Conservation (phyloP, 2,329 filamentous ascomycete genomes). For the Magnaporthiopsis rhizophila region DNA sequence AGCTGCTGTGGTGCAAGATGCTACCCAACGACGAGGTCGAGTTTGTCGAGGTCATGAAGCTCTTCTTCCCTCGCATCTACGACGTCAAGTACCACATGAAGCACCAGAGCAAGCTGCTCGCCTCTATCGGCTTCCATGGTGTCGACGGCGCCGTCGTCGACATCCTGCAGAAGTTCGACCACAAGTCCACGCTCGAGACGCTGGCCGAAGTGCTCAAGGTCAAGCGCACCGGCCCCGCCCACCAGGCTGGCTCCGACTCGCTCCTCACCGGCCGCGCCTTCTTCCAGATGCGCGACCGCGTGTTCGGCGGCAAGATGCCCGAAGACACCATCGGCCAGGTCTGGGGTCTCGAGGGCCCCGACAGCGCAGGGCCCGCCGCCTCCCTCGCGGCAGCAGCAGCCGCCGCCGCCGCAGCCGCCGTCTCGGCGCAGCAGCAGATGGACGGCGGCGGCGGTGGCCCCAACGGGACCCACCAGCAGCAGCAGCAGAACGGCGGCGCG, state of each 20-base stretch:
- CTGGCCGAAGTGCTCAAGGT: conserved; percentile 90
- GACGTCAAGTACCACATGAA: conserved; percentile 98
- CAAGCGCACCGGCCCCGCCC: conserved; percentile 76
- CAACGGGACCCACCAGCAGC: conserved; percentile 22
- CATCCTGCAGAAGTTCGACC: conserved; percentile 76
- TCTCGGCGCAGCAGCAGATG: conserved; percentile 14
- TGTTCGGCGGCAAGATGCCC: conserved; percentile 76
- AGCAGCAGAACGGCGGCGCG: conserved; percentile 30
- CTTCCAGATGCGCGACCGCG: conserved; percentile 82
- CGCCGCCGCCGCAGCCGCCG: conserved; percentile 5
- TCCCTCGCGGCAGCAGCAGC: conserved; percentile 17
- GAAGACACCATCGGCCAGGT: conserved; percentile 83
- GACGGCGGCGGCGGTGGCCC: conserved; percentile 18
- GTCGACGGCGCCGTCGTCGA: conserved; percentile 58
- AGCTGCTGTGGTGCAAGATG: conserved; percentile 75
- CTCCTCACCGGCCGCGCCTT: conserved; percentile 91
- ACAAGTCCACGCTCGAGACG: conserved; percentile 87
- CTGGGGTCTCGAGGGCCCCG: conserved; percentile 78
- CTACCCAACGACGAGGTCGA: conserved; percentile 84
- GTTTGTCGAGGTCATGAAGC: conserved; percentile 81
- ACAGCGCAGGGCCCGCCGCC: conserved; percentile 31
- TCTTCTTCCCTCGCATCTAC: conserved; percentile 88
- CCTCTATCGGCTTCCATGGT: conserved; percentile 60
- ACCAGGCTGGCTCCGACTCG: conserved; percentile 90
- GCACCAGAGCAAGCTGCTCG: conserved; percentile 30